Evolutionary conservation across 306 rosid species (phyloP), one percentile per base, ranked within the genome.

Genomic region (Casuarina cunninghamiana): DNA sequence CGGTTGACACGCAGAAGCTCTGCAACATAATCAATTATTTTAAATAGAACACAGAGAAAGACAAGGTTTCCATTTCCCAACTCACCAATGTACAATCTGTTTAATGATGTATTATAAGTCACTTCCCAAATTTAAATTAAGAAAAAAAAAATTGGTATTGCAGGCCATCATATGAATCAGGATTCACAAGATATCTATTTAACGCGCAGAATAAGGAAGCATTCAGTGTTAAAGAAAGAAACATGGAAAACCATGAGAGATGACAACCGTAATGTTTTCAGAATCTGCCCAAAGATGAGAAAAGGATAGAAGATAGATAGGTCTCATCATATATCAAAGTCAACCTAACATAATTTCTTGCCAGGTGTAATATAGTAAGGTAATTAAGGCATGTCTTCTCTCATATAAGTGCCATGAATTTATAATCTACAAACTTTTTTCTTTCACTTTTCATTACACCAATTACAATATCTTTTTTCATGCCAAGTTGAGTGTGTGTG

Each of bases 1-100:
- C 93, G 87, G 75, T 88, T 79, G 72, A 92, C 91, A 5, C 98
- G 98, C 78, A 92, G 86, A 69, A 95, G 85, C 83, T 95, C 98
- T 95, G 93, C 69, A 41, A 80, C 75, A 84, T 83, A 85, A 75
- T 78, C 57, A 76, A 75, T 48, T 79, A 75, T 57, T 4, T 51
- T 88, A 62, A 86, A 69, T 85, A 57, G 42, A 41, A 10, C 3
- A 69, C 50, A 71, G 19, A 70, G 62, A 70, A 82, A 69, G 48
- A 69, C 44, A 63, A 60, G 10, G 19, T 38, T 57, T 51, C 32
- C 46, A 65, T 65, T 65, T 39, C 12, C 41, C 39, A 63, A 10
- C 69, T 63, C 44, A 16, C 19, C 69, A 38, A 38, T 63, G 69
- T 42, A 37, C 5, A 15, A 13, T 63, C 43, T 6, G 2, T 37